Conservation (phyloP, 73 alveolate genomes). For the Paramecium primaurelia region DNA sequence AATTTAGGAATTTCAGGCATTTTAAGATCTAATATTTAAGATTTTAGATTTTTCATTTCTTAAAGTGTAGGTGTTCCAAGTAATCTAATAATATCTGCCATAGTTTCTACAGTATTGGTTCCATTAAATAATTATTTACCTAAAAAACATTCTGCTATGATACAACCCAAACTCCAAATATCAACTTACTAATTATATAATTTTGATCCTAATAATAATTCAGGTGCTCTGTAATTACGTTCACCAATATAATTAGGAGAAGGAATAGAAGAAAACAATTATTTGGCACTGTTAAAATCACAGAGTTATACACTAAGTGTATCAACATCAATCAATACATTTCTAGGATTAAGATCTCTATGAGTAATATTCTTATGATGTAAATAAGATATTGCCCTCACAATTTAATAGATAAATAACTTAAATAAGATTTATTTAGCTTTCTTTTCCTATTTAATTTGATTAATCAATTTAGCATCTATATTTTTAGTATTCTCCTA, state of each 20-base stretch:
- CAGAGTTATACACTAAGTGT: not conserved
- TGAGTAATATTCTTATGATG: conserved; percentile 55
- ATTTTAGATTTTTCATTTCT: conserved; percentile 46
- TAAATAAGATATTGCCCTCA: conserved; percentile 45
- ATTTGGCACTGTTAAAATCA: conserved; percentile 43
- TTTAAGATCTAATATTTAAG: conserved; percentile 13
- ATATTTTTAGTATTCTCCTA: not conserved
- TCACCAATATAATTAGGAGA: conserved; percentile 18
- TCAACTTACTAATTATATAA: conserved; percentile 75
- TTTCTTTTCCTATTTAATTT: not conserved
- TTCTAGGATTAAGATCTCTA: conserved; percentile 60
- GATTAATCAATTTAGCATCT: not conserved
- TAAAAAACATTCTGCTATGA: conserved; percentile 78
- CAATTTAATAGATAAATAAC: conserved; percentile 31
- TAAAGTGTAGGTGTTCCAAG: conserved; percentile 80
- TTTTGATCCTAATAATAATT: conserved; percentile 75
- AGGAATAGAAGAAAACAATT: not conserved
- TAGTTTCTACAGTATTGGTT: conserved; percentile 66
- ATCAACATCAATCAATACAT: conserved; percentile 39
- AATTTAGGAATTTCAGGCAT: conserved; percentile 53
- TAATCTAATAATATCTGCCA: conserved; percentile 74
- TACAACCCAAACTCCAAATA: conserved; percentile 92
- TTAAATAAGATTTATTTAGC: conserved; percentile 29
- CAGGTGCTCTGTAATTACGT: conserved; percentile 85
- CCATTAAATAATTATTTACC: conserved; percentile 80